phyloP scores from a whole-genome alignment of 805 yeast species.

The Teunomyces cretensis region DNA sequence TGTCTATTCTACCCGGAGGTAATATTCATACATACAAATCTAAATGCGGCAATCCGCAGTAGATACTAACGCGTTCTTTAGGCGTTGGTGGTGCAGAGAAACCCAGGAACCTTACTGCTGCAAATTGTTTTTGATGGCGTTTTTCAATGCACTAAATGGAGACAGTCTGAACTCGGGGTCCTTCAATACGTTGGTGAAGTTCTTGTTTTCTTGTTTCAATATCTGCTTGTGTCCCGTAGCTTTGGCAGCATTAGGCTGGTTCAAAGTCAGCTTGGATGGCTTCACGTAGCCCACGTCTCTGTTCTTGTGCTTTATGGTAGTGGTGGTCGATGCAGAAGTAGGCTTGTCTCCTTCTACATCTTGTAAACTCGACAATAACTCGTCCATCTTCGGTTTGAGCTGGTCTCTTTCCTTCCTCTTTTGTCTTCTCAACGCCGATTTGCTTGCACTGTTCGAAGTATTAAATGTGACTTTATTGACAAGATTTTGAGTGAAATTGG shows the following conservation, averaged over 20 bases:
- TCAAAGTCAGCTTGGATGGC: constrained; percentile 25
- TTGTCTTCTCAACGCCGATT: constrained; percentile 64
- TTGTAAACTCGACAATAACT: constrained; percentile 54
- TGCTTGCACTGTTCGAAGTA: constrained; percentile 53
- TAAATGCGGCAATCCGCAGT: not conserved
- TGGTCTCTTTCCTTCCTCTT: constrained; percentile 60
- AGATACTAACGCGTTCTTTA: too few species aligned
- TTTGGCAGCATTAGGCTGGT: constrained; percentile 53
- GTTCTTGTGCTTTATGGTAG: constrained; percentile 7
- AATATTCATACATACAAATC: not conserved
- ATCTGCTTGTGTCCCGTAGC: constrained; percentile 44
- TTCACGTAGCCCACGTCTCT: constrained; percentile 18
- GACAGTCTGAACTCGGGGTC: constrained; percentile 54
- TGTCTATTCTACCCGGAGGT: not conserved
- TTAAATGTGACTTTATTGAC: constrained; percentile 28
- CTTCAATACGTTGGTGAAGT: constrained; percentile 58
- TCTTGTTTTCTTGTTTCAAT: constrained; percentile 54
- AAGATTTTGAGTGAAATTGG: constrained; percentile 32
- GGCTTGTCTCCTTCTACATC: constrained; percentile 23
- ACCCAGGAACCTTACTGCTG: constrained; percentile 6
- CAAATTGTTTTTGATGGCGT: constrained; percentile 42
- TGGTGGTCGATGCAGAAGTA: constrained; percentile 12
- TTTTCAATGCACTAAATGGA: constrained; percentile 66
- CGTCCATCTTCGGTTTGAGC: constrained; percentile 66
- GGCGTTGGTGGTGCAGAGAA: too few species aligned